A percentile compares a stretch with the other conserved stretches of the same genome.
These are phyloP conservation scores for Nowakowskiella sp. DNA, from an alignment of 192 early-diverging fungal species.

Conservation along the genomic window DNA sequence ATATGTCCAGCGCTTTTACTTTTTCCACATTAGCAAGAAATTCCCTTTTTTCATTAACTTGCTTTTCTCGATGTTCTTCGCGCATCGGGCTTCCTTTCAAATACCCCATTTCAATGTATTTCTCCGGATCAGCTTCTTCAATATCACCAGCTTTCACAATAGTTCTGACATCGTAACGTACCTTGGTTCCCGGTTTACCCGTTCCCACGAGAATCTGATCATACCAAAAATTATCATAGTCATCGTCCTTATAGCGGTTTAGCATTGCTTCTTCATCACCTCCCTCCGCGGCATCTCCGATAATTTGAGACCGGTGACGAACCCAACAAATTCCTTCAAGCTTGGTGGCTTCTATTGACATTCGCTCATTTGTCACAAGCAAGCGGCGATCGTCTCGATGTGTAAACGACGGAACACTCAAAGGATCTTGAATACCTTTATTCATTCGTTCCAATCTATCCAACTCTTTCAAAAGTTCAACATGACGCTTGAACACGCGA, in stretches of 20 bases:
- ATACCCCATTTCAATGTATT: not conserved
- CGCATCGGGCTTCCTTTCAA: constrained; percentile 20
- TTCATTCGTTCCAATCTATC: too few relatives aligned
- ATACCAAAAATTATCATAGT: constrained; percentile 1
- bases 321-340: constrained; percentile 56
- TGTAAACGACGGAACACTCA: not conserved
- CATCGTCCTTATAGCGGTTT: too few relatives aligned
- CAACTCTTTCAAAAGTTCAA: not conserved
- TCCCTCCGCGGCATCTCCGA: constrained; percentile 37
- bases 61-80: constrained; percentile 19
- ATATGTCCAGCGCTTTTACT: constrained; percentile 56
- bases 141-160: too few relatives aligned
- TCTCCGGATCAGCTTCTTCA: too few relatives aligned
- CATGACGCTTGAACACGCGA: constrained; percentile 27
- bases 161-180: too few relatives aligned
- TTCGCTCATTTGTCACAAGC: constrained; percentile 28
- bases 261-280: constrained; percentile 15
- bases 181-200: not conserved
- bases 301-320: constrained; percentile 28
- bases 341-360: constrained; percentile 11
- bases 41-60: not conserved
- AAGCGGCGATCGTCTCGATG: constrained; percentile 37
- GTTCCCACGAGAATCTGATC: constrained; percentile 16
- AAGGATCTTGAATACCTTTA: too few relatives aligned
- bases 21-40: not conserved